Evolutionary conservation across 2,329 filamentous ascomycete genomes (phyloP).

Genomic region (Ophiocordyceps sinensis): DNA sequence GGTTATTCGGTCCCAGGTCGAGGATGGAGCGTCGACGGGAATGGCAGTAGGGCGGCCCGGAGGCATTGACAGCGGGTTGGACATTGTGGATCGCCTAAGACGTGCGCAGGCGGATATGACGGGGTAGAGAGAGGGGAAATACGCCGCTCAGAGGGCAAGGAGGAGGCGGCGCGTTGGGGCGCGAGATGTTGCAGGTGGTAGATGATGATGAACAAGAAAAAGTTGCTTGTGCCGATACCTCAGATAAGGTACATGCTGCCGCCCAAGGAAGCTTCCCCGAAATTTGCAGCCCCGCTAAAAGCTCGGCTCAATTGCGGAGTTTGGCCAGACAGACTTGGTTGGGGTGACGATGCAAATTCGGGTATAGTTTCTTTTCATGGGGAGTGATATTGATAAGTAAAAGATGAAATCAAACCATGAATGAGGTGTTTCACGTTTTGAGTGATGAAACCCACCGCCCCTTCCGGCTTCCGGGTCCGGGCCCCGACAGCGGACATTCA

Average conservation of each 20-base stretch:
- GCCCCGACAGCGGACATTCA: no score
- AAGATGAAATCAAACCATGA: no score
- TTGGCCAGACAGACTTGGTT: neutral
- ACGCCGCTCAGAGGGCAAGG: conserved; percentile 5
- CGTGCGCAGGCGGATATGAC: conserved; percentile 8
- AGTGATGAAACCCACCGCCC: no score
- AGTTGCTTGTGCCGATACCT: no score
- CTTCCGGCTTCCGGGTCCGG: no score
- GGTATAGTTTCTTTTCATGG: no score
- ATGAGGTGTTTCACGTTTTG: no score
- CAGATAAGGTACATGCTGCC: neutral
- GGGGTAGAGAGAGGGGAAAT: neutral
- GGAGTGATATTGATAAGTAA: no score
- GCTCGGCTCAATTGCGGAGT: conserved; percentile 1
- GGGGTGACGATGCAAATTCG: no score
- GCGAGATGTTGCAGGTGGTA: no score
- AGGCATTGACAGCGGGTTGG: conserved; percentile 33
- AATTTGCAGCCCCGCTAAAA: conserved; percentile 1
- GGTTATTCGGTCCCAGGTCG: conserved; percentile 79
- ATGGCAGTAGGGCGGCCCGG: conserved; percentile 28
- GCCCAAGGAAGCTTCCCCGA: neutral
- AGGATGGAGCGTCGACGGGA: conserved; percentile 43
- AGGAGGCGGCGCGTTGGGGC: neutral
- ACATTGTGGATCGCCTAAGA: conserved; percentile 17
- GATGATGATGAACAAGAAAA: no score